Conservation (phyloP, 2,329 filamentous ascomycete species). For the Alternaria incomplexa region DNA sequence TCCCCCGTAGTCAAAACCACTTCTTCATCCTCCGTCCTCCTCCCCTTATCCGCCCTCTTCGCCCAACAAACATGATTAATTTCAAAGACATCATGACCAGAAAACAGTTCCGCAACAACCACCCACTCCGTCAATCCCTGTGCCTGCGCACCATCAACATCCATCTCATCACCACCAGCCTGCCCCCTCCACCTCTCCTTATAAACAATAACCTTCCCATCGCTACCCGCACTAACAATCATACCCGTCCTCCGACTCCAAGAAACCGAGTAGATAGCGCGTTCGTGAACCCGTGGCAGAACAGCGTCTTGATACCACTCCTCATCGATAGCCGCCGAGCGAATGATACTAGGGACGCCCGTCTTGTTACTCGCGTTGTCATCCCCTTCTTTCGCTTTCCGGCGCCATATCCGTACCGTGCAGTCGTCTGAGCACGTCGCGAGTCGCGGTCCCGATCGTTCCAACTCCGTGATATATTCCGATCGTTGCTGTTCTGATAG, state of each 20-base stretch:
- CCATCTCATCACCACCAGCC: conserved; percentile 33
- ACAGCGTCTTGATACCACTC: conserved; percentile 79
- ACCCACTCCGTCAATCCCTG: conserved; percentile 67
- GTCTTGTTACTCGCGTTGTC: conserved; percentile 55
- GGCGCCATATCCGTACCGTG: conserved; percentile 79
- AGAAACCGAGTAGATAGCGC: conserved; percentile 81
- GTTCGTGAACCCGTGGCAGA: conserved; percentile 76
- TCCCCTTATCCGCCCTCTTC: conserved; percentile 71
- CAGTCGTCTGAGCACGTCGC: conserved; percentile 86
- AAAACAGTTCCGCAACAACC: conserved; percentile 70
- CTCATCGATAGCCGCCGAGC: conserved; percentile 73
- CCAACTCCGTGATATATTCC: conserved; percentile 45
- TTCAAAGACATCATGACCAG: conserved; percentile 90
- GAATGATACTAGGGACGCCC: conserved; percentile 88
- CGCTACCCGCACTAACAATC: conserved; percentile 87
- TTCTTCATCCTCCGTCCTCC: conserved; percentile 71
- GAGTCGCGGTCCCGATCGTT: conserved; percentile 63
- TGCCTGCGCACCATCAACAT: conserved; percentile 19
- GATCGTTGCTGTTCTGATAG: conserved; percentile 39
- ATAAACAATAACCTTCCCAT: conserved; percentile 52
- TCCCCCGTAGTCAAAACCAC: conserved; percentile 91
- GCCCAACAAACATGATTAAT: conserved; percentile 94
- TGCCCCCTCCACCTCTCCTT: conserved; percentile 23
- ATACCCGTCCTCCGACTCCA: conserved; percentile 82
- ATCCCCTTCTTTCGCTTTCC: conserved; percentile 63